Evolutionary conservation across 2,329 filamentous ascomycete species (phyloP).

Genomic region (Zasmidium angulare): DNA sequence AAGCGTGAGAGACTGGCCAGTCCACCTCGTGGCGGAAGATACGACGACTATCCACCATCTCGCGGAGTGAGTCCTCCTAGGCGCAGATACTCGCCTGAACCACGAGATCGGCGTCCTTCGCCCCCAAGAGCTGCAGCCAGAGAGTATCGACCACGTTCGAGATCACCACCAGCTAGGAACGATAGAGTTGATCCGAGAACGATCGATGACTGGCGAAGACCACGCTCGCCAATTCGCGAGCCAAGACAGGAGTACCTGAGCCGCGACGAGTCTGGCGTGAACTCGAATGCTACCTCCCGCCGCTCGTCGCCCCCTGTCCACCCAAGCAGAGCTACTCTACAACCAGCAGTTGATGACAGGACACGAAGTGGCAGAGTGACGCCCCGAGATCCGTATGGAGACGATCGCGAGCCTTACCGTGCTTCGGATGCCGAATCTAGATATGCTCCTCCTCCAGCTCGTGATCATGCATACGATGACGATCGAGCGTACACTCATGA

Average conservation of each 20-base stretch:
- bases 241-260: conserved; percentile 36
- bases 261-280: conserved; percentile 52
- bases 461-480: conserved; percentile 31
- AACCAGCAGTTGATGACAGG: conserved; percentile 33
- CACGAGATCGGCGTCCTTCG: conserved; percentile 38
- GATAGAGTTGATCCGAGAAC: conserved; percentile 49
- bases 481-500: conserved; percentile 24
- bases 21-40: conserved; percentile 42
- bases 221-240: conserved; percentile 49
- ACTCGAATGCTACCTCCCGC: conserved; percentile 58
- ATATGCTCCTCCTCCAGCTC: conserved; percentile 28
- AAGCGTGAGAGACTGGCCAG: conserved; percentile 42
- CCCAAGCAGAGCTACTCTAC: conserved; percentile 51
- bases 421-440: conserved; percentile 24
- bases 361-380: conserved; percentile 20
- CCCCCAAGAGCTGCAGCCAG: conserved; percentile 32
- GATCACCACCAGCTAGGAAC: conserved; percentile 54
- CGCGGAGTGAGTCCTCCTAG: conserved; percentile 38
- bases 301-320: conserved; percentile 62
- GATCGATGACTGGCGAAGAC: conserved; percentile 54
- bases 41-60: conserved; percentile 47
- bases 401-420: conserved; percentile 31
- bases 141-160: conserved; percentile 51
- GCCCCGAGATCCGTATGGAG: conserved; percentile 27
- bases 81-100: conserved; percentile 41